phyloP scores from a whole-genome alignment of 306 rosid species.

The Prunus fruticosa region DNA sequence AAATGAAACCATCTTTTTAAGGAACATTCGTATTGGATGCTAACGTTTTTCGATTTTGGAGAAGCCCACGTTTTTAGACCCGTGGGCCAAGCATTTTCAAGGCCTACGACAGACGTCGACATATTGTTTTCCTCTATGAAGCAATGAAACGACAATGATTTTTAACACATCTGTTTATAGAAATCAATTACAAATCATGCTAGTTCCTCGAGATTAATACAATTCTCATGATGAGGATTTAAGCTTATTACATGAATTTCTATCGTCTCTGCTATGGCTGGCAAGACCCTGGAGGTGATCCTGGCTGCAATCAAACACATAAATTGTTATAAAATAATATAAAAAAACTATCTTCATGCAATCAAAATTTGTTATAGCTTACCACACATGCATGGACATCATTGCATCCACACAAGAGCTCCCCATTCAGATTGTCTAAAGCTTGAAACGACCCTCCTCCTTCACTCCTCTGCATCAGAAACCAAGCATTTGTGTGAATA shows the following conservation, averaged over 20 bases:
- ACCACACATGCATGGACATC: slow-evolving; percentile 66
- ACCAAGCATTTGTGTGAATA: not conserved
- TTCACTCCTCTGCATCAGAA: slow-evolving; percentile 61
- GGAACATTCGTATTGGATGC: too few relatives aligned
- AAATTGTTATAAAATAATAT: not conserved
- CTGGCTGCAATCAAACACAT: slow-evolving; percentile 34
- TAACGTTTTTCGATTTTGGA: too few relatives aligned
- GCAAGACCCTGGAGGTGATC: slow-evolving; percentile 46
- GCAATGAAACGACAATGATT: not conserved
- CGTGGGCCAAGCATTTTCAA: not conserved
- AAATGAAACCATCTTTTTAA: too few relatives aligned
- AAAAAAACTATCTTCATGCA: not conserved
- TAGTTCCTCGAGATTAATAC: not conserved
- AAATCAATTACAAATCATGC: not conserved
- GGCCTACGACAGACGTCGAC: not conserved
- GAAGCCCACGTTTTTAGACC: not conserved
- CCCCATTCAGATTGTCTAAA: slow-evolving; percentile 66
- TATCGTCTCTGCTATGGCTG: slow-evolving; percentile 2
- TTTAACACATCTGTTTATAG: not conserved
- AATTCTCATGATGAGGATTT: not conserved
- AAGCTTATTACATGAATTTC: not conserved
- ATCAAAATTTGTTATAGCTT: slow-evolving; percentile 1
- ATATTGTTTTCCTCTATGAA: not conserved
- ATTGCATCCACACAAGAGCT: slow-evolving; percentile 63
- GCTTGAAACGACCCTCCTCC: slow-evolving; percentile 91